phyloP scores from a whole-genome alignment of 2,329 filamentous ascomycete species.

The Mycosphaerelloides madeirae region DNA sequence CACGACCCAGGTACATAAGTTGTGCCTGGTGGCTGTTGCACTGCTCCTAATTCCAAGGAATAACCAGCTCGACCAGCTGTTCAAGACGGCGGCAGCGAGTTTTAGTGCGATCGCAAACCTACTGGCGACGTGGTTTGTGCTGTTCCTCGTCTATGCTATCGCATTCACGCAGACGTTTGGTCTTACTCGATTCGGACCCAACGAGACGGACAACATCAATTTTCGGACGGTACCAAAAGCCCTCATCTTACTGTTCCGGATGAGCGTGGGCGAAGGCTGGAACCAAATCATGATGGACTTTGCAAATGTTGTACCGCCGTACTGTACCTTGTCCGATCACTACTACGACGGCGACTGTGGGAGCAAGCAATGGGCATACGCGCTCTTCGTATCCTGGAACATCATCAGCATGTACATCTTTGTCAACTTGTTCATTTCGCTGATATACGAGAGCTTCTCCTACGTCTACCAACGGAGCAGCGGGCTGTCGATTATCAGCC shows the following conservation, averaged over 20 bases:
- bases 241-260: constrained; percentile 85
- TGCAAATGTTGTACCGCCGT: constrained; percentile 70
- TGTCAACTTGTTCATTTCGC: constrained; percentile 93
- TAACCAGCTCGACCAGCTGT: constrained; percentile 93
- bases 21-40: constrained; percentile 86
- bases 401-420: constrained; percentile 99
- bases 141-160: constrained; percentile 95
- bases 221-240: constrained; percentile 92
- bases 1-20: constrained; percentile 84
- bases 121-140: constrained; percentile 91
- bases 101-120: constrained; percentile 85
- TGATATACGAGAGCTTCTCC: constrained; percentile 99
- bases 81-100: constrained; percentile 96
- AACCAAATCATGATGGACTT: constrained; percentile 96
- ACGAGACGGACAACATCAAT: constrained; percentile 76
- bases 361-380: constrained; percentile 79
- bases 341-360: constrained; percentile 93
- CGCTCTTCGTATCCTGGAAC: constrained; percentile 94
- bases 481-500: constrained; percentile 81
- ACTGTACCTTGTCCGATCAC: constrained; percentile 65
- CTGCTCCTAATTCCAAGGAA: constrained; percentile 91
- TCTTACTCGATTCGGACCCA: constrained; percentile 75
- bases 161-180: constrained; percentile 95
- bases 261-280: constrained; percentile 93
- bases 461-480: constrained; percentile 97